Evolutionary conservation across 768 basidiomycete species (phyloP), one percentile per base, ranked within the genome.

Genomic region (Leucogyrophana mollusca): DNA sequence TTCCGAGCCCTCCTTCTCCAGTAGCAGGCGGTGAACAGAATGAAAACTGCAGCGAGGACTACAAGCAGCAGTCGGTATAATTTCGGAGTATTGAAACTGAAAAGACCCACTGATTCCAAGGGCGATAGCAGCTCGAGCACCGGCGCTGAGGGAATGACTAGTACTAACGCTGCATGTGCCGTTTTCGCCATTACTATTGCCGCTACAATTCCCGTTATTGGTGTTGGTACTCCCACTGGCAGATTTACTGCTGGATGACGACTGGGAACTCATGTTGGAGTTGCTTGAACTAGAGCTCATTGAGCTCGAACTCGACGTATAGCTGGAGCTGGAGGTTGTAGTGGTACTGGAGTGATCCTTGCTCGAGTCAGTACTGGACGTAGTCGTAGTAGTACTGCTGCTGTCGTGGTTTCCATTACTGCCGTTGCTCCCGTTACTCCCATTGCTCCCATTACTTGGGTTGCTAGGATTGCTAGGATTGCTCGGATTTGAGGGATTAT

Each of bases 121-220:
- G 4, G 57, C 57, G 6, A 66, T 56, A 4, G 62, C 64, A 30
- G 58, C 57, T 5, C 62, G 47, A 3, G 51, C 53, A 23, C 54
- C 56, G 27, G 45, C 22, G 17, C 54, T 55, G 24, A 55, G 46
- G 4, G 45, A 23, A 9, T 23, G 24, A 27, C 34, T 27, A 18
- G 18, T 35, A 34, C 13, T 46, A 21, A n/a, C 20, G 16, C 8
- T 7, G 16, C 35, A 37, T 16, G 35, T 37, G 7, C 35, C 35
- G 20, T 37, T 27, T 24, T 33, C 16, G 11, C 39, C 33, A 21
- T 49, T 40, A 32, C 46, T 51, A 17, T 30, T 21, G 24, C 24
- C 35, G 23, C 34, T 30, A 34, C 46, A 32, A 9, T n/a, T 45
- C 9, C 38, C 37, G 16, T 42, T 13, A 20, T 24, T 23, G 30